Percentiles rank a stretch among this genome's conserved stretches.
phyloP scores from a whole-genome alignment of 2,329 filamentous ascomycete genomes.

The Ceratocystis alfenasii region DNA sequence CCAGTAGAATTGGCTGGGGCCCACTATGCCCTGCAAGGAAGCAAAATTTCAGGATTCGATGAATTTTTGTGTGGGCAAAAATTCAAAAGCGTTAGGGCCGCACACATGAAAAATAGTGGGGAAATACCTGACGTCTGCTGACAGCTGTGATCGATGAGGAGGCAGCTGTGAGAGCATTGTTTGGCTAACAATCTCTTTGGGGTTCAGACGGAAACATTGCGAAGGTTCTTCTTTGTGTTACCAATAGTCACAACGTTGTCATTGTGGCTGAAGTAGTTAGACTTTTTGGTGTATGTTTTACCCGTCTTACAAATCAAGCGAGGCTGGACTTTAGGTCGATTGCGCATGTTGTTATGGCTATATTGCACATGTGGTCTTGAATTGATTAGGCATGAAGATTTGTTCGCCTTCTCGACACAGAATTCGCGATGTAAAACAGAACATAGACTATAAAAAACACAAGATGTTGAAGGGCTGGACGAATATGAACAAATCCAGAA shows the following conservation, averaged over 20 bases:
- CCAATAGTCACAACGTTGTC: background rate
- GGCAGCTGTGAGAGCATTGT: constrained; percentile 3
- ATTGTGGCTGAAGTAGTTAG: background rate
- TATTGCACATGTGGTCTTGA: too few species aligned
- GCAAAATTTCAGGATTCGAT: constrained; percentile 23
- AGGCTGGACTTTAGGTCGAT: too few species aligned
- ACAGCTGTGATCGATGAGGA: background rate
- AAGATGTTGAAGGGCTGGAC: background rate
- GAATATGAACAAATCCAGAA: background rate
- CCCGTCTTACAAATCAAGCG: background rate
- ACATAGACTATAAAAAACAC: background rate
- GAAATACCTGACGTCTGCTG: constrained; percentile 1
- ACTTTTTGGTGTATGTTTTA: background rate
- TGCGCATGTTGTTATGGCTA: too few species aligned
- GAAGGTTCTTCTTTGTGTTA: background rate
- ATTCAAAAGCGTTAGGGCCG: constrained; percentile 22
- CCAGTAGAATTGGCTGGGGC: constrained; percentile 21
- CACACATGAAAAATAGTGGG: constrained; percentile 22
- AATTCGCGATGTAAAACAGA: background rate
- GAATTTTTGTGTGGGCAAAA: constrained; percentile 23
- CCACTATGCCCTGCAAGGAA: constrained; percentile 22
- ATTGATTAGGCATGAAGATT: too few species aligned
- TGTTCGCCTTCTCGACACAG: background rate
- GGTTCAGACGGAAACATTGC: background rate
- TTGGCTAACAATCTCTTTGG: too few species aligned